Evolutionary conservation across 164 flowering plant species (phyloP).

Genomic region (Buxus sempervirens): DNA sequence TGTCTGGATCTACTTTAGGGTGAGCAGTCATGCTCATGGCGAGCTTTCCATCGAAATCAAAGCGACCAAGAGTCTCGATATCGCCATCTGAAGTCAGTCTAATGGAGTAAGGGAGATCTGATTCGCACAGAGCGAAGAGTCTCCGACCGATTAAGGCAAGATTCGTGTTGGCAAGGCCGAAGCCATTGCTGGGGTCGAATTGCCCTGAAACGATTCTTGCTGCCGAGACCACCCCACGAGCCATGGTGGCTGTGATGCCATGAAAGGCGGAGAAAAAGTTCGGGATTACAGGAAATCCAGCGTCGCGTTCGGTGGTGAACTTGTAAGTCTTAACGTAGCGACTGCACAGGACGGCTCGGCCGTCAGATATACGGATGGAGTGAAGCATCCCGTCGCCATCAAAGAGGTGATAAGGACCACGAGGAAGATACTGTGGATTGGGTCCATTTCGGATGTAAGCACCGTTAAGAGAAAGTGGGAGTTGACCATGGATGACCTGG

Average conservation of each 20-base stretch:
- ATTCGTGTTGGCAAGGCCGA: slow-evolving; percentile 56
- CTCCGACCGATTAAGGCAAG: slow-evolving; percentile 26
- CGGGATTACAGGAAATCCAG: slow-evolving; percentile 36
- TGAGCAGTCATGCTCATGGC: slow-evolving; percentile 58
- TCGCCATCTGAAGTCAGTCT: slow-evolving; percentile 34
- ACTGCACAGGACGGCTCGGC: slow-evolving; percentile 49
- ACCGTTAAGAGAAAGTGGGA: slow-evolving; percentile 49
- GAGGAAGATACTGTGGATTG: slow-evolving; percentile 40
- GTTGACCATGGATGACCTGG: slow-evolving; percentile 33
- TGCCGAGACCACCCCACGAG: slow-evolving; percentile 24
- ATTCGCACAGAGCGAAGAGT: no score
- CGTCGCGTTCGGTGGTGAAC: slow-evolving; percentile 29
- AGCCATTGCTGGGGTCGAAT: slow-evolving; percentile 37
- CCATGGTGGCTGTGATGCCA: slow-evolving; percentile 37
- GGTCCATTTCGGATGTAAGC: slow-evolving; percentile 41
- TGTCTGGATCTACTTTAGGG: slow-evolving; percentile 44
- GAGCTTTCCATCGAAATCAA: slow-evolving; percentile 36
- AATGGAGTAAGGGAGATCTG: no score
- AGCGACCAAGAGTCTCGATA: slow-evolving; percentile 46
- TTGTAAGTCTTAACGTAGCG: slow-evolving; percentile 57
- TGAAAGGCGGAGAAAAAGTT: slow-evolving; percentile 45
- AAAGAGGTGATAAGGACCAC: slow-evolving; percentile 59
- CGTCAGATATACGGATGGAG: slow-evolving; percentile 35
- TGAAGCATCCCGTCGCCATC: slow-evolving; percentile 81
- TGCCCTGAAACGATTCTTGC: slow-evolving; percentile 36